Evolutionary conservation across 2,329 filamentous ascomycete species (phyloP), one percentile per base, ranked within the genome.

Genomic region (Ascochyta lentis): DNA sequence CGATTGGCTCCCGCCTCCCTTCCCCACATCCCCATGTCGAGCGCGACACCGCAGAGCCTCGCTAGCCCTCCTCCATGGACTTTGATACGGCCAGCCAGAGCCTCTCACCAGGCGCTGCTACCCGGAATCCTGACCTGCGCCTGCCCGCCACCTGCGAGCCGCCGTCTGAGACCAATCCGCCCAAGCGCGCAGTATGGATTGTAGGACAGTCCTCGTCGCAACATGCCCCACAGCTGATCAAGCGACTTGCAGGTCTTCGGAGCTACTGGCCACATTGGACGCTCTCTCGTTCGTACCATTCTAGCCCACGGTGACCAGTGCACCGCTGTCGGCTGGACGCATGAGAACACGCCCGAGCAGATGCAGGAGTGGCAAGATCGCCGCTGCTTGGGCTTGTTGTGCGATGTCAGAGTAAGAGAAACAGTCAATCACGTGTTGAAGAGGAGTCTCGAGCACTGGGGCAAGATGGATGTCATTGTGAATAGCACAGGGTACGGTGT

Each of bases 241-340:
- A 31, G 31, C 41, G 38, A 26, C 12, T 19, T 16, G 16, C 45
- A 69, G 91, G 82, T 98, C 50, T 99, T 97, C 76, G 95, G 95
- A 44, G 93, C 92, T 44, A 97, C 93, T n/a, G 95, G 95, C 52
- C 95, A 99, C 70, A 96, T 98, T 83, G 95, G 95, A 56, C 89
- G 92, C 48, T 96, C 91, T 7, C 85, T 98, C 19, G 91, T 94
- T 56, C 94, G 95, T 69, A 87, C 85, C 50, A 92, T 90, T 15
- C 83, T 98, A 22, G 82, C 86, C 15, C 89, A 92, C 66, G 89
- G 89, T 65, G 95, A 99, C 73, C 83, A 88, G 46, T 94, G 97
- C 54, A 88, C 89, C 3, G 92, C 92, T 6, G 93, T 97, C 9
- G 95, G 95, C 8, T 88, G 91, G 60, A 88, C 88, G 13, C 87